Conservation (phyloP, 306 rosid genomes). For the Prunus mongolica region DNA sequence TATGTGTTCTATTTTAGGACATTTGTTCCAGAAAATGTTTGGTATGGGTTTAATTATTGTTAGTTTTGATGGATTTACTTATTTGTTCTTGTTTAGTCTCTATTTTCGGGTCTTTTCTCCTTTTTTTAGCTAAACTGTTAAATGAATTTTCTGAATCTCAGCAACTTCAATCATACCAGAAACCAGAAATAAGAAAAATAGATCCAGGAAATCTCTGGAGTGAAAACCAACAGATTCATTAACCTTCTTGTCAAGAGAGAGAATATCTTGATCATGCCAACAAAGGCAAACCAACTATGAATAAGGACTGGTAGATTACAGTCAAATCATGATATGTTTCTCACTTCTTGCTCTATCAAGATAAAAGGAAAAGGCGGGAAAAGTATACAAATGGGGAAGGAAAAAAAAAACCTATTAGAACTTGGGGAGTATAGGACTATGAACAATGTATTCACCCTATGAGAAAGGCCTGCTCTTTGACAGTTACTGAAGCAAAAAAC, state of each 20-base stretch:
- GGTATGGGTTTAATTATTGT: conserved; percentile 36
- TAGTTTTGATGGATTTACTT: not conserved
- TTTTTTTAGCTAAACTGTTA: not conserved
- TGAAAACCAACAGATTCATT: not conserved
- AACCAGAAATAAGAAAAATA: not conserved
- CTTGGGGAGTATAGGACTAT: conserved; percentile 42
- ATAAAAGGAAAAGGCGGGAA: not conserved
- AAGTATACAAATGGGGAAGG: not conserved
- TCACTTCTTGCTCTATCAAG: conserved; percentile 16
- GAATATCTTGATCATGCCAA: not conserved
- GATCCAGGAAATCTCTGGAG: not conserved
- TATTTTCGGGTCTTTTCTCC: not conserved
- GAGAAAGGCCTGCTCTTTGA: conserved; percentile 17
- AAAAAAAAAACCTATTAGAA: conserved; percentile 6
- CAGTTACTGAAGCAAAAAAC: conserved; percentile 44
- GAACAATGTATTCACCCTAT: conserved; percentile 36
- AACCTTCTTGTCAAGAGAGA: not conserved
- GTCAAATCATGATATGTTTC: conserved; percentile 3
- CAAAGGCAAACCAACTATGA: conserved; percentile 7
- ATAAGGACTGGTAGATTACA: conserved; percentile 4
- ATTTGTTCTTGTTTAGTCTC: not conserved
- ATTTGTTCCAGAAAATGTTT: conserved; percentile 35
- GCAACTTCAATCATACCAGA: not conserved
- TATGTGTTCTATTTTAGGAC: conserved; percentile 28
- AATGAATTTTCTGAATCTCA: not conserved